Conservation (phyloP, 768 basidiomycete genomes). For the Pisolithus marmoratus region DNA sequence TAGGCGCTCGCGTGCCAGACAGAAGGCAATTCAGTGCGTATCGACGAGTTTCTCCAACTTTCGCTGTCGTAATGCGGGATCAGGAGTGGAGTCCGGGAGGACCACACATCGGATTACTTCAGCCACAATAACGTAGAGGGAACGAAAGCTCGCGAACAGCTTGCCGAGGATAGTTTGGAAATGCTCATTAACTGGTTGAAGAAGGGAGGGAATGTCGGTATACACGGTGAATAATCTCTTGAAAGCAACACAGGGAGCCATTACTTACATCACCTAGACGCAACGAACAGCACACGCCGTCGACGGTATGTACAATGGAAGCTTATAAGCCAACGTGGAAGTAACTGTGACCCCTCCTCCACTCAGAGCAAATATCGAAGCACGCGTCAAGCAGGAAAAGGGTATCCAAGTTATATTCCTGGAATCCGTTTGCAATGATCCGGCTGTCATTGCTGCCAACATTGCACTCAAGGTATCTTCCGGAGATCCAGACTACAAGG, state of each 20-base stretch:
- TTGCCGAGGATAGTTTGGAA: constrained; percentile 90
- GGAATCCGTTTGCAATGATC: constrained; percentile 93
- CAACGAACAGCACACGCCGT: constrained; percentile 83
- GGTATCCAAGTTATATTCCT: constrained; percentile 88
- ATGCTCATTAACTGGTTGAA: constrained; percentile 94
- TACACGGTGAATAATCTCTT: constrained; percentile 64
- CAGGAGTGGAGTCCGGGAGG: constrained; percentile 80
- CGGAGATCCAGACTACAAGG: constrained; percentile 97
- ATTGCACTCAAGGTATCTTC: constrained; percentile 93
- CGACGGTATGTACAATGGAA: constrained; percentile 50
- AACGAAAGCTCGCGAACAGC: constrained; percentile 66
- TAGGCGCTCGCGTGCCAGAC: constrained; percentile 77
- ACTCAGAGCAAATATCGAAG: constrained; percentile 72
- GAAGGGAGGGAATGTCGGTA: constrained; percentile 93
- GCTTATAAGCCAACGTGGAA: neutral
- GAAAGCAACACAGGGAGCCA: neutral
- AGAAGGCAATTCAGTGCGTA: constrained; percentile 66
- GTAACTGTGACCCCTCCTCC: neutral
- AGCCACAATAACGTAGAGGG: constrained; percentile 80
- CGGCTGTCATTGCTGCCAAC: constrained; percentile 90
- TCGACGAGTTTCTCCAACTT: constrained; percentile 10
- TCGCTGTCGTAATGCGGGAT: constrained; percentile 3
- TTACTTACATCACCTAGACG: constrained; percentile 51
- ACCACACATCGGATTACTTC: constrained; percentile 89
- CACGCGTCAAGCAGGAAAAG: constrained; percentile 80